Conservation (phyloP, 176 grass and related monocot genomes). For the Pontederia paniculata region DNA sequence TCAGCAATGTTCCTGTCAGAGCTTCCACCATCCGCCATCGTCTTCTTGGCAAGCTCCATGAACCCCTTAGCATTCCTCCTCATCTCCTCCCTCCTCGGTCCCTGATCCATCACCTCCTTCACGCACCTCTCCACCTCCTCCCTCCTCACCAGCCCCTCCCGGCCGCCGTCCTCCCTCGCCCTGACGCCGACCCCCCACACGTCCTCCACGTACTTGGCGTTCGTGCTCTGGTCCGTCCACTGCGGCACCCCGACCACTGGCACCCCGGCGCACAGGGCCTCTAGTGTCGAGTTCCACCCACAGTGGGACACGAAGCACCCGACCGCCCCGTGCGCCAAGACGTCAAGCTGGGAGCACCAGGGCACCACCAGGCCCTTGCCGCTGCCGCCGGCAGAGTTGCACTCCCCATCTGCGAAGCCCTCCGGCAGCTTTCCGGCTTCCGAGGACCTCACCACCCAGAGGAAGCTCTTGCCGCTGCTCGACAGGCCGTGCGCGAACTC, state of each 20-base stretch:
- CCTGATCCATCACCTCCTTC: no score
- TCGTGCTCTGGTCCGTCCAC: conserved; percentile 17
- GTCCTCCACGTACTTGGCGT: conserved; percentile 9
- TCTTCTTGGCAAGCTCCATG: no score
- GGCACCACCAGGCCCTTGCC: conserved; percentile 3
- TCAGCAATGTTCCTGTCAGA: no score
- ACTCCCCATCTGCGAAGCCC: conserved; percentile 2
- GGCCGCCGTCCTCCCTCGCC: neutral
- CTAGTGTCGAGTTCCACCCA: conserved; percentile 20
- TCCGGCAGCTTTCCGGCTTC: conserved; percentile 3
- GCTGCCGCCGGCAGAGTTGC: neutral
- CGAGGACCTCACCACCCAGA: conserved; percentile 13
- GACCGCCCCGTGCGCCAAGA: conserved; percentile 1
- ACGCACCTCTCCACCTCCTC: no score
- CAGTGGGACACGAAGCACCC: conserved; percentile 21
- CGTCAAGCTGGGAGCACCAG: conserved; percentile 12
- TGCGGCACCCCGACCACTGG: neutral
- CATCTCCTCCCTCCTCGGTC: no score
- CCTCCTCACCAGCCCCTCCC: neutral
- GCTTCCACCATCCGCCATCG: no score
- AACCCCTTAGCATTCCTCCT: no score
- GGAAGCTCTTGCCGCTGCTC: conserved; percentile 1
- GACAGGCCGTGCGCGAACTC: neutral
- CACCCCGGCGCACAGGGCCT: conserved; percentile 2
- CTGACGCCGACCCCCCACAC: conserved; percentile 15